These are phyloP conservation scores for Crucibulum laeve DNA, from an alignment of 768 basidiomycete genomes.

Conservation along the genomic window DNA sequence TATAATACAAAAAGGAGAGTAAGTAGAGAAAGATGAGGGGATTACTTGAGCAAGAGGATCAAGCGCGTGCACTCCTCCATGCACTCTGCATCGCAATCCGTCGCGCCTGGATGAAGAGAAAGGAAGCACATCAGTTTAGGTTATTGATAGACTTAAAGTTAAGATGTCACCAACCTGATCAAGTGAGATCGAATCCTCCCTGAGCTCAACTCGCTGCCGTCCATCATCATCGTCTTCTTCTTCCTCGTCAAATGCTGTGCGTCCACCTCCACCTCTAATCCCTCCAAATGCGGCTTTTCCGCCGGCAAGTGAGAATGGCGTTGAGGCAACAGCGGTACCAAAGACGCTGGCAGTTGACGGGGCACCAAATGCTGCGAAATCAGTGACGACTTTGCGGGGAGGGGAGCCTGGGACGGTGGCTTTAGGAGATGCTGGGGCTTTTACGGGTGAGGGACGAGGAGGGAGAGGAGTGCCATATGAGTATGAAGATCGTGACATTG, in stretches of 20 bases:
- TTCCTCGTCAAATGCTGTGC: conserved; percentile 41
- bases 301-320: conserved; percentile 74
- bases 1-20: conserved; percentile 1
- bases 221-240: conserved; percentile 76
- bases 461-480: conserved; percentile 44
- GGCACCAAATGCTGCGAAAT: conserved; percentile 85
- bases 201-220: conserved; percentile 70
- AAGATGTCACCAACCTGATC: conserved; percentile 67
- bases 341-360: conserved; percentile 75
- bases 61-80: conserved; percentile 70
- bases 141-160: not conserved
- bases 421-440: conserved; percentile 38
- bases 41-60: conserved; percentile 13
- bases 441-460: conserved; percentile 34
- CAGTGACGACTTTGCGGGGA: conserved; percentile 81
- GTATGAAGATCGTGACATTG: conserved; percentile 50
- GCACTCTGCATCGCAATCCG: conserved; percentile 89
- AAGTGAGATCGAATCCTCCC: conserved; percentile 82
- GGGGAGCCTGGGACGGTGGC: conserved; percentile 49
- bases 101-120: conserved; percentile 65
- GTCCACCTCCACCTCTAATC: conserved; percentile 43
- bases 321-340: conserved; percentile 76
- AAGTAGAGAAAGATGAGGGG: not conserved
- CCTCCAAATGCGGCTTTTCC: conserved; percentile 84
- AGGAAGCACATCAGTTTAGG: conserved; percentile 4